Evolutionary conservation across 768 basidiomycete species (phyloP).

Genomic region (Collybiopsis luxurians): DNA sequence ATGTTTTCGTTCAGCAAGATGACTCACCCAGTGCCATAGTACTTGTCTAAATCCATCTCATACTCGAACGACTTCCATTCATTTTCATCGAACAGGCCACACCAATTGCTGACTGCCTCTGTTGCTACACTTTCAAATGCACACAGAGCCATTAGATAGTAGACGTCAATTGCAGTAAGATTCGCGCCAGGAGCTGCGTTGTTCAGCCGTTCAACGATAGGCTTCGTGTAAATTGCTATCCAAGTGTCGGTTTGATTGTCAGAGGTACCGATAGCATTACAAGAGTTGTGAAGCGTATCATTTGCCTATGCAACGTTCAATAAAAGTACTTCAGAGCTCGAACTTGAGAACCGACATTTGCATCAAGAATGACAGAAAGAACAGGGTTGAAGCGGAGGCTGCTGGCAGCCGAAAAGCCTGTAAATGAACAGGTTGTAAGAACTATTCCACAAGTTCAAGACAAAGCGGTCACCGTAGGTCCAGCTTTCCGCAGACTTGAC

Average conservation of each 20-base stretch:
- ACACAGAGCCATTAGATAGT: constrained; percentile 68
- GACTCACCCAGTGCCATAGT: constrained; percentile 69
- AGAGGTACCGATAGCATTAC: constrained; percentile 51
- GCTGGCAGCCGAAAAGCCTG: constrained; percentile 63
- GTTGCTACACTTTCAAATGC: constrained; percentile 73
- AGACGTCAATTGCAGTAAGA: constrained; percentile 51
- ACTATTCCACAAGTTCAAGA: too few species aligned
- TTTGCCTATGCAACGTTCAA: constrained; percentile 61
- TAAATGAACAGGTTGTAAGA: constrained; percentile 8
- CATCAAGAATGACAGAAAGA: constrained; percentile 53
- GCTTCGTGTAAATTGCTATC: constrained; percentile 51
- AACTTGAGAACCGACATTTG: constrained; percentile 54
- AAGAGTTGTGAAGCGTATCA: constrained; percentile 65
- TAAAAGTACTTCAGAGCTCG: constrained; percentile 55
- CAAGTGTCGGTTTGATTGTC: constrained; percentile 48
- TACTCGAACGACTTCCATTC: constrained; percentile 75
- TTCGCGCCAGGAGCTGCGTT: constrained; percentile 58
- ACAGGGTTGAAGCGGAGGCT: constrained; percentile 39
- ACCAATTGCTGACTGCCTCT: constrained; percentile 59
- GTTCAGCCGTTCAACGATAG: constrained; percentile 61
- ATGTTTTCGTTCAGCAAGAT: constrained; percentile 61
- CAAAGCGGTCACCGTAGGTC: constrained; percentile 60
- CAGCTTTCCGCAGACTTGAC: constrained; percentile 69
- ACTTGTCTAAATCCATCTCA: constrained; percentile 71
- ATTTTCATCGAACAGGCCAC: constrained; percentile 58